Evolutionary conservation across 441 rosid species (phyloP).

Genomic region (Pelargonium citronellum): DNA sequence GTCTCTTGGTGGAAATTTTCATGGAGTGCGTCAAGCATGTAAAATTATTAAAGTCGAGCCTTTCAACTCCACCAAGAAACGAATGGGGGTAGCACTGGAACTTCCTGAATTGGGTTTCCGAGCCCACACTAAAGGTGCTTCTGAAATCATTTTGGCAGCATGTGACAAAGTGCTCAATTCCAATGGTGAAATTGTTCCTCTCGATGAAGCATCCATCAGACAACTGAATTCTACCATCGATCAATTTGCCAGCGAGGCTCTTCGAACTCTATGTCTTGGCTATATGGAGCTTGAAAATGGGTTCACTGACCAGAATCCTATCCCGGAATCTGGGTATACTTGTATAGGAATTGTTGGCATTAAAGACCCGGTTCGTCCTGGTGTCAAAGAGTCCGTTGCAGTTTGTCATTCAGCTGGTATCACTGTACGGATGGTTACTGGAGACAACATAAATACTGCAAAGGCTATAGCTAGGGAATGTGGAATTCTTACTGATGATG

Average conservation of each 20-base stretch:
- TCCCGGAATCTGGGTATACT: conserved; percentile 60
- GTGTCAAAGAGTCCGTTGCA: conserved; percentile 65
- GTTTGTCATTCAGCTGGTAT: conserved; percentile 60
- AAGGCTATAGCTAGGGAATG: conserved; percentile 75
- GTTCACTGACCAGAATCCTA: conserved; percentile 41
- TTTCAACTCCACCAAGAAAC: conserved; percentile 63
- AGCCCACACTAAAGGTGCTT: conserved; percentile 64
- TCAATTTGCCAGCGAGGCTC: conserved; percentile 63
- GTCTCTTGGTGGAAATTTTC: conserved; percentile 76
- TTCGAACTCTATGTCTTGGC: conserved; percentile 66
- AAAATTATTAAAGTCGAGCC: conserved; percentile 75
- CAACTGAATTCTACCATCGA: conserved; percentile 45
- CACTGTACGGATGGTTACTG: conserved; percentile 67
- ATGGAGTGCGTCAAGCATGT: conserved; percentile 39
- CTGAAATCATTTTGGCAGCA: conserved; percentile 56
- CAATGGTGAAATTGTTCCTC: conserved; percentile 52
- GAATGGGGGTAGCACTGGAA: conserved; percentile 70
- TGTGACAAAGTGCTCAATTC: conserved; percentile 54
- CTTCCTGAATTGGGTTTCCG: conserved; percentile 48
- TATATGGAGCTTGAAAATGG: conserved; percentile 47
- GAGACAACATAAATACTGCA: conserved; percentile 68
- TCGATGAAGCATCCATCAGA: conserved; percentile 41
- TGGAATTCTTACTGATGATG: conserved; percentile 68
- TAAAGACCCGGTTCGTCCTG: conserved; percentile 73
- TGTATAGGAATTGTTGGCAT: conserved; percentile 70